These are phyloP conservation scores for Laguncularia racemosa DNA, from an alignment of 345 rosid genomes.

Conservation along the genomic window DNA sequence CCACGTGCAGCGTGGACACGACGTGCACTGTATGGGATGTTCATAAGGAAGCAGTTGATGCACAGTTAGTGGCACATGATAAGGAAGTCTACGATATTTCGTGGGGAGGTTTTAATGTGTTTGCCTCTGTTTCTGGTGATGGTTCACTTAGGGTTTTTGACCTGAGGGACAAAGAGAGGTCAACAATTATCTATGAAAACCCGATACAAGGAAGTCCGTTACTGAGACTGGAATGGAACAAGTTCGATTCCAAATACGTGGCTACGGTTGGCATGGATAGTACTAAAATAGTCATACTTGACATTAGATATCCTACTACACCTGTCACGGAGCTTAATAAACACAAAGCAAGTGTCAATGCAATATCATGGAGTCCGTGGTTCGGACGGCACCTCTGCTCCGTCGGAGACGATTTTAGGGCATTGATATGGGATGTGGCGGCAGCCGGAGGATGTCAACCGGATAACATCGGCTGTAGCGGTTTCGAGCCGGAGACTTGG, in stretches of 20 bases:
- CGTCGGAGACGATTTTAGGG: slow-evolving; percentile 45
- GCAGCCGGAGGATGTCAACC: not conserved
- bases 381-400: slow-evolving; percentile 37
- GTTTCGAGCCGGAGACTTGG: slow-evolving; percentile 44
- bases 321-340: slow-evolving; percentile 31
- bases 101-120: slow-evolving; percentile 48
- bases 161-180: slow-evolving; percentile 47
- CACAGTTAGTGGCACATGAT: slow-evolving; percentile 54
- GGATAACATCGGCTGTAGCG: slow-evolving; percentile 3
- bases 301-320: slow-evolving; percentile 45
- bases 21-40: slow-evolving; percentile 55
- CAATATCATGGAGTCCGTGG: slow-evolving; percentile 39
- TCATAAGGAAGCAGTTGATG: slow-evolving; percentile 30
- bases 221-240: slow-evolving; percentile 55
- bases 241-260: slow-evolving; percentile 42
- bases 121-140: slow-evolving; percentile 54
- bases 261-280: slow-evolving; percentile 49
- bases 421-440: slow-evolving; percentile 40
- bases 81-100: slow-evolving; percentile 56
- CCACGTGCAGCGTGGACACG: slow-evolving; percentile 36
- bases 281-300: slow-evolving; percentile 36
- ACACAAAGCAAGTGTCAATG: slow-evolving; percentile 45
- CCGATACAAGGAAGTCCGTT: slow-evolving; percentile 23
- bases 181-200: slow-evolving; percentile 52
- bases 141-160: slow-evolving; percentile 56